Evolutionary conservation across 129 eudicot genomes (phyloP), one percentile per base, ranked within the genome.

Genomic region (Helichrysum umbraculigerum): DNA sequence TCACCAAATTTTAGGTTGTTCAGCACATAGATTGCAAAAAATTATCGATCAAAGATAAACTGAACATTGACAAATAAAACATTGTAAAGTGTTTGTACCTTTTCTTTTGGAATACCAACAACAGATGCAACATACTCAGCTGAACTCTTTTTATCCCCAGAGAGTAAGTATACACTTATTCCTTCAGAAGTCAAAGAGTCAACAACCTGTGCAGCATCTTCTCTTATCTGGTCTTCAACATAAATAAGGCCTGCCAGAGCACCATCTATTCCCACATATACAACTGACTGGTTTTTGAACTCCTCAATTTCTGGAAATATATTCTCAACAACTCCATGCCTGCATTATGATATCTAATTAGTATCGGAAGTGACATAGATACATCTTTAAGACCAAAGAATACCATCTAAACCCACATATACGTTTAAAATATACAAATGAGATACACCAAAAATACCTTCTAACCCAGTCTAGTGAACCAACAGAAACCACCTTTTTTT

Each of bases 201-300:
- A 75, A 91, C 76, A 17, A 95, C 99, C 12, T 86, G 86, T 58
- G 84, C 86, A 65, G 99, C 99, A 85, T 95, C 99, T 85, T 91
- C 96, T 89, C 99, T 89, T 51, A 95, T 95, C 83, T 91, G 96
- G 83, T 95, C 99, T 85, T 95, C 99, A 20, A 95, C 89, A 76
- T 95, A 95, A 35, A 95, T 91, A 58, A 91, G 80, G 51, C 99
- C 99, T 17, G 92, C 99, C 35, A 91, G 92, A 37, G 73, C 73
- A 76, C 90, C 88, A 72, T 91, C 91, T 71, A 95, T 82, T 57
- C 97, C 97, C 60, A 95, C 96, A 89, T 87, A 95, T 67, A 95
- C 99, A 63, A 89, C 96, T 50, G 99, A 91, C 62, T 95, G 99
- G 73, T 87, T 95, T 67, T 83, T 91, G 44, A 81, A 86, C 66